Evolutionary conservation across 208 protist species (phyloP).

Genomic region (Leishmania arabica): DNA sequence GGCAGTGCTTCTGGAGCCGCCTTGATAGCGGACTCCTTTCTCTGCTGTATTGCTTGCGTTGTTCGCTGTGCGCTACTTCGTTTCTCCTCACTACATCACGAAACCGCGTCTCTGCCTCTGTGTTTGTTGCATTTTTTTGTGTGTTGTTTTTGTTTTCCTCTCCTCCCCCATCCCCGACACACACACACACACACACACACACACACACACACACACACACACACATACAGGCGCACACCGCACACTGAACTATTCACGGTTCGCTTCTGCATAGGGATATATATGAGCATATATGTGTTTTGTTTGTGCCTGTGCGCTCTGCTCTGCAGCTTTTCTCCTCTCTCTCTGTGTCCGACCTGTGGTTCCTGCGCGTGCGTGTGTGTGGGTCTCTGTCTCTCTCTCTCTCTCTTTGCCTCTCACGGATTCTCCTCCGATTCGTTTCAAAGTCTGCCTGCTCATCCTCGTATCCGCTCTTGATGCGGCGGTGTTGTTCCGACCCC

Average conservation of each 20-base stretch:
- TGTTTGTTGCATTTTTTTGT: neutral
- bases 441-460: neutral
- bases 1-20: neutral
- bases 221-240: neutral
- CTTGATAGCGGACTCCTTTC: neutral
- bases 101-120: neutral
- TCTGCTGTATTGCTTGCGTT: neutral
- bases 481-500: neutral
- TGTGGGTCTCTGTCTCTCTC: neutral
- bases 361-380: neutral
- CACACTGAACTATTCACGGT: neutral
- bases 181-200: too few species aligned
- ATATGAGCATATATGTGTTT: neutral
- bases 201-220: neutral
- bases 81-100: neutral
- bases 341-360: neutral
- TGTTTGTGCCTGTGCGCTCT: neutral
- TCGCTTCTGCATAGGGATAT: too few species aligned
- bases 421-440: neutral
- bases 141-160: neutral
- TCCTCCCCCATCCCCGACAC: neutral
- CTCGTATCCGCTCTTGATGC: neutral
- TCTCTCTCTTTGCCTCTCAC: neutral
- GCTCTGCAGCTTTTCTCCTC: neutral
- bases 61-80: neutral